phyloP scores from a whole-genome alignment of 371 early-diverging fungal species.

The Rhizopus stolonifer region DNA sequence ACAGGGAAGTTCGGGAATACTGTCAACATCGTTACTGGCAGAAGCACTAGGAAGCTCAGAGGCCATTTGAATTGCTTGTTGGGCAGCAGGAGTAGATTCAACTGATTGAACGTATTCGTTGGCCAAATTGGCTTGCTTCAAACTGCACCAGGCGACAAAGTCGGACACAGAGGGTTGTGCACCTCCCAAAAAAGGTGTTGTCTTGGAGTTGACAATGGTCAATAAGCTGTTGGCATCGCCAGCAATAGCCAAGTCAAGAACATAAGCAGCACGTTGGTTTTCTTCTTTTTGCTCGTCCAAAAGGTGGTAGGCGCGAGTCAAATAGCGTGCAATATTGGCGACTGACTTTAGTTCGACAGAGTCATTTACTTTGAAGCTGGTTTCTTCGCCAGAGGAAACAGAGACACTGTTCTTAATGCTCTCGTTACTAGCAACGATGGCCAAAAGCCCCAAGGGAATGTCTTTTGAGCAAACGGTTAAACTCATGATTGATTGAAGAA shows the following conservation, averaged over 20 bases:
- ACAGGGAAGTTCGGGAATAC: constrained; percentile 41
- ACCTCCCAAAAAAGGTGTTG: constrained; percentile 38
- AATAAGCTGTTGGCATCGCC: constrained; percentile 7
- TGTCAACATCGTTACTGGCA: constrained; percentile 14
- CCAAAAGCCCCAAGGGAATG: constrained; percentile 44
- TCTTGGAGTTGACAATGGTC: constrained; percentile 8
- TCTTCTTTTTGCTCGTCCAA: constrained; percentile 21
- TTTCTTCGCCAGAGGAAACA: constrained; percentile 15
- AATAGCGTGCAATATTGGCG: constrained; percentile 17
- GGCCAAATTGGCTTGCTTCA: constrained; percentile 35
- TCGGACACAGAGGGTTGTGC: constrained; percentile 42
- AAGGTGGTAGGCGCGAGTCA: constrained; percentile 21
- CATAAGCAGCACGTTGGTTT: constrained; percentile 21
- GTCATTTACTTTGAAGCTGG: constrained; percentile 9
- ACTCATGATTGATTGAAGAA: constrained; percentile 12
- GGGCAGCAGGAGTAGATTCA: constrained; percentile 30
- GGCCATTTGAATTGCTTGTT: constrained; percentile 38
- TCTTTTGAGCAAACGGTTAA: constrained; percentile 42
- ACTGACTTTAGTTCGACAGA: constrained; percentile 4
- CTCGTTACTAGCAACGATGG: constrained; percentile 22
- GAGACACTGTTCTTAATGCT: constrained; percentile 10
- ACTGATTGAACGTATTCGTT: constrained; percentile 31
- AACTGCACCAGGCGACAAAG: constrained; percentile 49
- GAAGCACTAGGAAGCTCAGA: constrained; percentile 23
- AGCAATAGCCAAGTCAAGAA: constrained; percentile 20